Evolutionary conservation across 306 rosid species (phyloP), one percentile per base, ranked within the genome.

Genomic region (Astragalus membranaceus): DNA sequence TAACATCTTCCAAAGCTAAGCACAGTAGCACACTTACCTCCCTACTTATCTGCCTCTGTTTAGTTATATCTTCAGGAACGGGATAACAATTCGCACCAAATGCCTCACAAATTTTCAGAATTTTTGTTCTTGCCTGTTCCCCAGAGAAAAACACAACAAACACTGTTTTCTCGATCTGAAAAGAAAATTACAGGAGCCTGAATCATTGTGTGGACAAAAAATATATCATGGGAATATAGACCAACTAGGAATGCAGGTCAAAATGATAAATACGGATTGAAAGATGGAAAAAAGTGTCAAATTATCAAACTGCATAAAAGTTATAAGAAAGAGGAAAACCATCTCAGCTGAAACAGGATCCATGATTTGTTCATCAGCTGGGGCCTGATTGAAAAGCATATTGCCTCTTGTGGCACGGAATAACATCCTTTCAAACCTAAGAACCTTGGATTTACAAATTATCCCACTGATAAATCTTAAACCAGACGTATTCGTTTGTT

Each of bases 391-490:
- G 84, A 95, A 95, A 82, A 95, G 87, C 96, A 95, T 87, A 81
- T 95, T 95, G 74, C 99, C 99, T 83, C 99, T 89, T 23, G 99
- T 95, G 62, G 99, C 92, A 74, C 99, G 99, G 73, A 95, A 91
- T 79, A 95, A 54, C 90, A 95, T 91, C 86, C 99, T 91, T 85
- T 95, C 97, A 74, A 95, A 95, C 75, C 89, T 86, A 46, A 86
- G 91, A 81, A 75, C 83, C 78, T 91, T 91, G 67, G 96, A 86
- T 76, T 85, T 83, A 79, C 93, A 95, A 58, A 95, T 91, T 72
- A 95, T 87, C 78, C 99, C 99, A 80, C 97, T 82, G 71, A 95
- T 82, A 82, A 89, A 95, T 82, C 92, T 95, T 82, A 95, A 89
- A 79, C 97, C 95, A 70, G 99, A 85, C 64, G 84, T 87, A 57